Conservation (phyloP, 441 rosid genomes). For the Melastoma candidum region DNA sequence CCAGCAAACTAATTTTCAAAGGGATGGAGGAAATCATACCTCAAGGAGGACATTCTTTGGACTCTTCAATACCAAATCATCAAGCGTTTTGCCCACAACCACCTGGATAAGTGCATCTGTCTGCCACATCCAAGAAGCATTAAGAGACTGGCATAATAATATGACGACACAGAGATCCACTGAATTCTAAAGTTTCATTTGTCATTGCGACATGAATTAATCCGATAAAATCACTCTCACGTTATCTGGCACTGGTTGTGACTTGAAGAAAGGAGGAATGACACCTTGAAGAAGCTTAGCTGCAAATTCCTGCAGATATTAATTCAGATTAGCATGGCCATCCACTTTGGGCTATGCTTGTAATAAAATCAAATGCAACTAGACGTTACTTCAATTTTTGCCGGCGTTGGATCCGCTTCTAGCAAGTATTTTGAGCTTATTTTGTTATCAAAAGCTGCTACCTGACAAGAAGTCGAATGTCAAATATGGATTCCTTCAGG, state of each 20-base stretch:
- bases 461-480: slow-evolving; percentile 28
- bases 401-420: slow-evolving; percentile 54
- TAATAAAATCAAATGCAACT: background rate
- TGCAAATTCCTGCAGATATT: slow-evolving; percentile 54
- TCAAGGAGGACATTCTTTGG: slow-evolving; percentile 68
- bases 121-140: slow-evolving; percentile 28
- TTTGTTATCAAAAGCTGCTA: slow-evolving; percentile 72
- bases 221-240: slow-evolving; percentile 31
- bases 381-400: slow-evolving; percentile 60
- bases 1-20: slow-evolving; percentile 3
- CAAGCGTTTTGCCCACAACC: slow-evolving; percentile 72
- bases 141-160: slow-evolving; percentile 1
- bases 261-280: slow-evolving; percentile 53
- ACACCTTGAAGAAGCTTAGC: slow-evolving; percentile 47
- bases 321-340: slow-evolving; percentile 10
- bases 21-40: slow-evolving; percentile 30
- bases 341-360: too few relatives aligned
- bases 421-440: slow-evolving; percentile 65
- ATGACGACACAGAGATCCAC: too few relatives aligned
- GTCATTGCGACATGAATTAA: background rate
- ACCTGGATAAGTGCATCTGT: slow-evolving; percentile 38
- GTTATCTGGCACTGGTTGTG: slow-evolving; percentile 67
- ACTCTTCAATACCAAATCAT: slow-evolving; percentile 58
- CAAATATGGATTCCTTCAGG: slow-evolving; percentile 10
- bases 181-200: too few relatives aligned